phyloP scores from a whole-genome alignment of 805 yeast genomes.

The Candida tammaniensis region DNA sequence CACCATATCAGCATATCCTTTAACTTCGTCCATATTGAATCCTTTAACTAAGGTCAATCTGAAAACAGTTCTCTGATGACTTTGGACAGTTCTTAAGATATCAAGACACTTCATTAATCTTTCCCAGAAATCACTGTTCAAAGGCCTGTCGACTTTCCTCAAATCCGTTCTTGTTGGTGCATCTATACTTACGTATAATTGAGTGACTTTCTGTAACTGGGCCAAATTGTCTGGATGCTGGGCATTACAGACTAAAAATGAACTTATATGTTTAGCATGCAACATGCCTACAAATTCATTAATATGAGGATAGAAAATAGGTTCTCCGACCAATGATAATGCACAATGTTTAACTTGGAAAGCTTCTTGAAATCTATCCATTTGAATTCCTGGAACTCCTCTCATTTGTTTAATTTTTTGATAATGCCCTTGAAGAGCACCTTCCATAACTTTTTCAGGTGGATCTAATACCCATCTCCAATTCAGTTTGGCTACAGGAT shows the following conservation, averaged over 20 bases:
- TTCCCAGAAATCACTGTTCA: slow-evolving; percentile 91
- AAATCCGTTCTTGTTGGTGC: slow-evolving; percentile 84
- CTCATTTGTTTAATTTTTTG: slow-evolving; percentile 90
- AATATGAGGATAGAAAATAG: slow-evolving; percentile 89
- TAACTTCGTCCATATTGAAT: slow-evolving; percentile 78
- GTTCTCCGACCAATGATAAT: slow-evolving; percentile 89
- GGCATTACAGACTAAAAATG: slow-evolving; percentile 91
- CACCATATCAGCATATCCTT: slow-evolving; percentile 84
- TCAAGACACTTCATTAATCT: slow-evolving; percentile 78
- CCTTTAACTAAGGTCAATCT: slow-evolving; percentile 89
- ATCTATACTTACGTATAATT: slow-evolving; percentile 87
- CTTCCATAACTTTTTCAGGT: slow-evolving; percentile 78
- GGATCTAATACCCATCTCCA: slow-evolving; percentile 97
- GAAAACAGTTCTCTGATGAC: slow-evolving; percentile 86
- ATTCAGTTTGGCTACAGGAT: slow-evolving; percentile 85
- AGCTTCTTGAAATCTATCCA: slow-evolving; percentile 88
- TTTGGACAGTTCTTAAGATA: slow-evolving; percentile 67
- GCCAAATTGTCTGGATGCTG: slow-evolving; percentile 88
- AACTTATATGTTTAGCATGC: slow-evolving; percentile 76
- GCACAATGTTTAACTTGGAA: slow-evolving; percentile 90
- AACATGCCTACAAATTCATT: slow-evolving; percentile 79
- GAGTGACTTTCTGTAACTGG: slow-evolving; percentile 74
- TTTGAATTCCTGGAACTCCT: slow-evolving; percentile 92
- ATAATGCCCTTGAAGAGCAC: slow-evolving; percentile 87
- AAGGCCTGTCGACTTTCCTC: slow-evolving; percentile 83